A percentile compares a stretch with the other conserved stretches of the same genome.
Conservation (phyloP, 73 alveolate genomes). For the Urostyla sp. region DNA sequence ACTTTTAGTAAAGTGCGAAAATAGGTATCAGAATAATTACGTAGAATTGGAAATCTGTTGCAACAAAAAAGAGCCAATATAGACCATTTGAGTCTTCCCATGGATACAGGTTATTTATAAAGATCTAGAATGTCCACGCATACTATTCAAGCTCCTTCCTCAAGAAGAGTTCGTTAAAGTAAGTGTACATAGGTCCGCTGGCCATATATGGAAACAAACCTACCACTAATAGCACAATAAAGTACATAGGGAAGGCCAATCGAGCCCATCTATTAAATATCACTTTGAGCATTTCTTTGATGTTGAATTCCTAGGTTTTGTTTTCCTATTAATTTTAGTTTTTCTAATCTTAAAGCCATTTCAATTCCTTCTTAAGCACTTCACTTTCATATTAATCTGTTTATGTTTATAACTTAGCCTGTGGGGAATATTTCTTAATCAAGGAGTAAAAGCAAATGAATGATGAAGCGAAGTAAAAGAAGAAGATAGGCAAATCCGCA, state of each 20-base stretch:
- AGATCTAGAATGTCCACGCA: constrained; percentile 39
- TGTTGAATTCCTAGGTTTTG: constrained; percentile 1
- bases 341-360: background rate
- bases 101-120: constrained; percentile 24
- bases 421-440: constrained; percentile 39
- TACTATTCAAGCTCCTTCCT: background rate
- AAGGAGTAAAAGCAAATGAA: constrained; percentile 32
- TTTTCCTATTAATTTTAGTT: background rate
- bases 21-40: constrained; percentile 43
- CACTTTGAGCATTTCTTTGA: background rate
- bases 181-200: constrained; percentile 30
- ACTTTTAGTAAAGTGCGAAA: background rate
- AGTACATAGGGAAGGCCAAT: constrained; percentile 50
- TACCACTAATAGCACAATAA: background rate
- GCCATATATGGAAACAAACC: constrained; percentile 14
- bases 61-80: constrained; percentile 48
- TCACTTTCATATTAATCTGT: background rate
- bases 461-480: constrained; percentile 32
- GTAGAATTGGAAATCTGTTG: constrained; percentile 36
- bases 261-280: constrained; percentile 37
- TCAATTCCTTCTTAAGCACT: background rate
- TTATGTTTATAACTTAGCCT: background rate
- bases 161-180: background rate
- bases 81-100: constrained; percentile 21
- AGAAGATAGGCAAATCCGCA: constrained; percentile 22